Conservation (phyloP, 176 grass and related monocot genomes). For the Melocanna baccifera region DNA sequence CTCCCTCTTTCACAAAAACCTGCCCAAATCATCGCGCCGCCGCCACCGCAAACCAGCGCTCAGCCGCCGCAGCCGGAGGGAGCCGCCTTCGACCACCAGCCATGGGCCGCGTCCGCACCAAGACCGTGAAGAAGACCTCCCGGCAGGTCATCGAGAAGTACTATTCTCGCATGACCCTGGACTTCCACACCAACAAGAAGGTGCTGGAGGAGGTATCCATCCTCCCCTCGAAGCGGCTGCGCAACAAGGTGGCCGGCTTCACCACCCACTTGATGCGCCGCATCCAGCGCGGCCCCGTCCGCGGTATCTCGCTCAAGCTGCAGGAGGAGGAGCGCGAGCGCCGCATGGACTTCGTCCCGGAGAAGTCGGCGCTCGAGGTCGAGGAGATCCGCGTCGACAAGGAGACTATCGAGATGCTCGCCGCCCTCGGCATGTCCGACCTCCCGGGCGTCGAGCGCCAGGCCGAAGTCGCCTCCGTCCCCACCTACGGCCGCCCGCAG, state of each 20-base stretch:
- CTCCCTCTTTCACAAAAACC: not conserved
- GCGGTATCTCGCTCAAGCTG: slow-evolving; percentile 85
- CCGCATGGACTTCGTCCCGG: slow-evolving; percentile 91
- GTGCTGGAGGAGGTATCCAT: slow-evolving; percentile 83
- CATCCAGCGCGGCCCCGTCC: slow-evolving; percentile 83
- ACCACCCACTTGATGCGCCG: slow-evolving; percentile 86
- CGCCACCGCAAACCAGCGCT: not conserved
- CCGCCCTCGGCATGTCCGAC: slow-evolving; percentile 73
- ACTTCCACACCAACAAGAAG: slow-evolving; percentile 97
- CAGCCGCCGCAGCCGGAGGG: not conserved
- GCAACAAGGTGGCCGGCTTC: slow-evolving; percentile 92
- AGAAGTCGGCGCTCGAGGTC: slow-evolving; percentile 79
- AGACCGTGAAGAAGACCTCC: slow-evolving; percentile 94
- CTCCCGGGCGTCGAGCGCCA: slow-evolving; percentile 75
- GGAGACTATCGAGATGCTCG: slow-evolving; percentile 88
- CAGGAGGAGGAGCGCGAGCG: slow-evolving; percentile 97
- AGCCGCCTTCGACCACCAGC: not conserved
- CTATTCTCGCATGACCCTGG: slow-evolving; percentile 81
- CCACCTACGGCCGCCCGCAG: slow-evolving; percentile 34
- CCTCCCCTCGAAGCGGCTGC: slow-evolving; percentile 80
- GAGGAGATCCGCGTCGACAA: slow-evolving; percentile 81
- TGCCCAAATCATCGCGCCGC: not conserved
- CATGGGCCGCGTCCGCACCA: slow-evolving; percentile 87
- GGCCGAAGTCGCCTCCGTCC: slow-evolving; percentile 29
- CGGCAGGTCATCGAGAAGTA: slow-evolving; percentile 88